phyloP scores from a whole-genome alignment of 768 basidiomycete genomes.

The Kwoniella sp. region DNA sequence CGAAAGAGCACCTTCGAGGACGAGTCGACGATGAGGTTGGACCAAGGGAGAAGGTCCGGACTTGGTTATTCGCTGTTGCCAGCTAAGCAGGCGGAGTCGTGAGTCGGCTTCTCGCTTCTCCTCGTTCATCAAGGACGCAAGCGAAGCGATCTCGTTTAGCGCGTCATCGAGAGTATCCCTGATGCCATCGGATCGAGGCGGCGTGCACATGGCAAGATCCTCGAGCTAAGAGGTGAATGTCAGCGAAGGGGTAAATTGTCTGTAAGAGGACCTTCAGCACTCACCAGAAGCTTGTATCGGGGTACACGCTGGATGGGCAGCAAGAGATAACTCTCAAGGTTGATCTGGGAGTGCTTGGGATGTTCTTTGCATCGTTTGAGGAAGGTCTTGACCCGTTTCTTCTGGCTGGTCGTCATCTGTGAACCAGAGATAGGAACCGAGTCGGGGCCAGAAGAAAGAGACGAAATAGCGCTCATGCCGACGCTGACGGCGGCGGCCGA shows the following conservation, averaged over 20 bases:
- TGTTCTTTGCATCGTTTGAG: conserved; percentile 80
- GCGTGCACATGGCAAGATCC: conserved; percentile 79
- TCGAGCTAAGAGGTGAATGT: conserved; percentile 61
- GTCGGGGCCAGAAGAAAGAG: conserved; percentile 26
- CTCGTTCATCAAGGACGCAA: conserved; percentile 97
- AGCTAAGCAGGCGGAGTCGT: conserved; percentile 79
- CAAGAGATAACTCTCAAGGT: conserved; percentile 88
- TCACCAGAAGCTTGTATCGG: conserved; percentile 78
- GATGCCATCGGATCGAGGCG: conserved; percentile 74
- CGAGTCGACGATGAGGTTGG: conserved; percentile 91
- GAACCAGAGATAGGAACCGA: conserved; percentile 28
- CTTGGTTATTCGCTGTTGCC: conserved; percentile 73
- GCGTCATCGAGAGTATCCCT: conserved; percentile 80
- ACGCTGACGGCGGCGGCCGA: conserved; percentile 35
- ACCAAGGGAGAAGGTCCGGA: conserved; percentile 96
- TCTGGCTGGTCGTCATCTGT: conserved; percentile 64
- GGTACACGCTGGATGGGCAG: conserved; percentile 96
- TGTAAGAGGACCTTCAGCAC: not conserved
- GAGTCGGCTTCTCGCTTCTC: conserved; percentile 95
- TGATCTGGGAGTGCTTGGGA: conserved; percentile 88
- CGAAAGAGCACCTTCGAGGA: conserved; percentile 85
- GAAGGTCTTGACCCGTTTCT: conserved; percentile 84
- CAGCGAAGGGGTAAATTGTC: not conserved
- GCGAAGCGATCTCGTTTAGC: conserved; percentile 77
- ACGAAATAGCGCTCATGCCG: conserved; percentile 32